These are phyloP conservation scores for Tulasnella sp. DNA, from an alignment of 768 basidiomycete species.

Conservation along the genomic window DNA sequence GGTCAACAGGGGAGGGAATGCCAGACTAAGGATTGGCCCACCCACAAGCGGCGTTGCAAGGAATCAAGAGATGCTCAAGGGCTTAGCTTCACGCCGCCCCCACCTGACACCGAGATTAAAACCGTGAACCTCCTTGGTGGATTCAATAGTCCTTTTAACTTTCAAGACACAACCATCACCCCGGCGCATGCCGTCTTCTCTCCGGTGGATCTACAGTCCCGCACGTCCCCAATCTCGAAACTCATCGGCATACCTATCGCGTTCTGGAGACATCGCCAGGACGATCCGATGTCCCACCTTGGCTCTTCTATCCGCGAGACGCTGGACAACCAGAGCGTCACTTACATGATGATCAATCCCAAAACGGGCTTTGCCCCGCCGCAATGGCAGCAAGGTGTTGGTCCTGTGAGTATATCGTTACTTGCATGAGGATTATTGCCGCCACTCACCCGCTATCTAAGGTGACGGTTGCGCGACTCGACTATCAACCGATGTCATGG, in stretches of 20 bases:
- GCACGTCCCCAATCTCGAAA: neutral
- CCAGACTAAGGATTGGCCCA: constrained; percentile 1
- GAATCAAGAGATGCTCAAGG: neutral
- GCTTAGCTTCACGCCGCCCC: neutral
- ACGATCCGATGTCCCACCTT: constrained; percentile 7
- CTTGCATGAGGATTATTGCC: neutral
- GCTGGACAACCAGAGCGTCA: constrained; percentile 6
- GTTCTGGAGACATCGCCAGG: constrained; percentile 2
- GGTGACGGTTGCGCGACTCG: neutral
- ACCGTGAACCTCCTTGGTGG: neutral
- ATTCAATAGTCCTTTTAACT: neutral
- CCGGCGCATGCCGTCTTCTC: neutral
- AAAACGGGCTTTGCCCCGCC: neutral
- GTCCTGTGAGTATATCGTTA: neutral
- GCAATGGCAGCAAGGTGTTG: constrained; percentile 9
- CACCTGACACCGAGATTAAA: neutral
- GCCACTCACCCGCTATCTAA: neutral
- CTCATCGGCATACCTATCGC: neutral
- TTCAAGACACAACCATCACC: neutral
- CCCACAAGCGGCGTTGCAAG: constrained; percentile 5
- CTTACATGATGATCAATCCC: constrained; percentile 6
- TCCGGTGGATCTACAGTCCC: neutral
- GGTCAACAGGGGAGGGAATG: neutral
- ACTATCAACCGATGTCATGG: neutral
- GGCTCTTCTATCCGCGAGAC: neutral